Conservation (phyloP, 1,139 yeast species). For the Yamadazyma sp. region DNA sequence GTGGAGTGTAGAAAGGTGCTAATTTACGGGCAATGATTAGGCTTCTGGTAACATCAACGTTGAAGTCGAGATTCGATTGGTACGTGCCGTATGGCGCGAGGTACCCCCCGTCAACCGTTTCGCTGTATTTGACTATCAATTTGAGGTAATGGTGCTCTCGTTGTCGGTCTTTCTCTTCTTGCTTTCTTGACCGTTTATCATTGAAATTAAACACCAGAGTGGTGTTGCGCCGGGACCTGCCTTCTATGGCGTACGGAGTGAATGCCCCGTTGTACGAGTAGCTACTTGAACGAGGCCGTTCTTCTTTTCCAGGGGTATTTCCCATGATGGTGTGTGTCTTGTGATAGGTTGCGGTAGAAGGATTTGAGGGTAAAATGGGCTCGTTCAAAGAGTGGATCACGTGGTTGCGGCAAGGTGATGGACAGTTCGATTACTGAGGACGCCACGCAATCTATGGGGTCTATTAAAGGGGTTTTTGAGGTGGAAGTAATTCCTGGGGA, state of each 20-base stretch:
- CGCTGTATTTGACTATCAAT: conserved; percentile 56
- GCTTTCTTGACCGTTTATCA: conserved; percentile 26
- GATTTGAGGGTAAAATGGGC: too few species aligned
- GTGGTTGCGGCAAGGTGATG: too few species aligned
- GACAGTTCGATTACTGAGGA: too few species aligned
- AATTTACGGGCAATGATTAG: conserved; percentile 60
- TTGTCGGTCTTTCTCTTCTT: conserved; percentile 51
- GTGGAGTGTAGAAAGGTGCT: conserved; percentile 90
- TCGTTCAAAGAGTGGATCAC: too few species aligned
- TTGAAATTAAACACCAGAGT: conserved; percentile 12
- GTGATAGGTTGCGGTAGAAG: neutral
- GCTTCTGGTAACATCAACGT: conserved; percentile 65
- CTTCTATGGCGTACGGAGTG: conserved; percentile 3
- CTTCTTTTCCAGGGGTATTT: conserved; percentile 18
- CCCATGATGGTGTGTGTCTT: conserved; percentile 12
- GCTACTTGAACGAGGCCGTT: conserved; percentile 13
- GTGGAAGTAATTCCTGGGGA: neutral
- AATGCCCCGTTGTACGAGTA: conserved; percentile 4
- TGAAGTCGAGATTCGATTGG: conserved; percentile 70
- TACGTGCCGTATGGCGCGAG: conserved; percentile 90
- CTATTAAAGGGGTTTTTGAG: too few species aligned
- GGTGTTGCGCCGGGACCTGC: conserved; percentile 13
- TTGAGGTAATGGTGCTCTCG: conserved; percentile 56
- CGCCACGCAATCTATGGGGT: too few species aligned
- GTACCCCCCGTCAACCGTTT: conserved; percentile 75